A percentile compares a stretch with the other conserved stretches of the same genome.
phyloP scores from a whole-genome alignment of 208 protist species.

The Perkinsela sp. region DNA sequence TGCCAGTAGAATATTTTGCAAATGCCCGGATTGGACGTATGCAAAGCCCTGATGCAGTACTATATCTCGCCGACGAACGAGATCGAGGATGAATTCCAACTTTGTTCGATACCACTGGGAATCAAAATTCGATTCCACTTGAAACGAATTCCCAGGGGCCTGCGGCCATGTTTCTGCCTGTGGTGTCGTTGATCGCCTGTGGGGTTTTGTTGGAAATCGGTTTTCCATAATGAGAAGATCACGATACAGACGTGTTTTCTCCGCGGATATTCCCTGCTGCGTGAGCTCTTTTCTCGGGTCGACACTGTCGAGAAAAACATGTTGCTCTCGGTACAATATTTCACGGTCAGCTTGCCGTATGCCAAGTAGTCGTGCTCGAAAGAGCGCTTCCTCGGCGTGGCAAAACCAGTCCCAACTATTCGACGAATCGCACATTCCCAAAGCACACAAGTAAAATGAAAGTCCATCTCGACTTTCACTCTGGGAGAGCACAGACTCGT shows the following conservation, averaged over 20 bases:
- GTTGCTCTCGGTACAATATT: background rate
- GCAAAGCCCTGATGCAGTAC: constrained; percentile 3
- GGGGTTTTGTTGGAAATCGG: background rate
- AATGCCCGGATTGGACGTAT: constrained; percentile 3
- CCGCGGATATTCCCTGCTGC: background rate
- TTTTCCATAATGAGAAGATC: background rate
- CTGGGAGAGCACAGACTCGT: background rate
- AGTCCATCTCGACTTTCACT: background rate
- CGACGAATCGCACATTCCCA: background rate
- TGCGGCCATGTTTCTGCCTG: background rate
- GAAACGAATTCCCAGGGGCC: background rate
- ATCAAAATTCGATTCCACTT: background rate
- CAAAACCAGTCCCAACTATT: background rate
- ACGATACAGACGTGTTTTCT: background rate
- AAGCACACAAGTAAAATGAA: background rate
- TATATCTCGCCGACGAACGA: constrained; percentile 4
- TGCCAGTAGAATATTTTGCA: background rate
- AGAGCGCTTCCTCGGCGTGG: background rate
- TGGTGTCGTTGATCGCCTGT: background rate
- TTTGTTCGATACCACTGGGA: background rate
- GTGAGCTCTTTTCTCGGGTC: background rate
- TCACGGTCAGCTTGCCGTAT: background rate
- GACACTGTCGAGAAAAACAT: background rate
- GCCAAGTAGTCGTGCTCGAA: background rate
- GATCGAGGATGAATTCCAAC: constrained; percentile 2